Evolutionary conservation across 352 stramenopile species (phyloP).

Genomic region (Globisporangium orthogonon): DNA sequence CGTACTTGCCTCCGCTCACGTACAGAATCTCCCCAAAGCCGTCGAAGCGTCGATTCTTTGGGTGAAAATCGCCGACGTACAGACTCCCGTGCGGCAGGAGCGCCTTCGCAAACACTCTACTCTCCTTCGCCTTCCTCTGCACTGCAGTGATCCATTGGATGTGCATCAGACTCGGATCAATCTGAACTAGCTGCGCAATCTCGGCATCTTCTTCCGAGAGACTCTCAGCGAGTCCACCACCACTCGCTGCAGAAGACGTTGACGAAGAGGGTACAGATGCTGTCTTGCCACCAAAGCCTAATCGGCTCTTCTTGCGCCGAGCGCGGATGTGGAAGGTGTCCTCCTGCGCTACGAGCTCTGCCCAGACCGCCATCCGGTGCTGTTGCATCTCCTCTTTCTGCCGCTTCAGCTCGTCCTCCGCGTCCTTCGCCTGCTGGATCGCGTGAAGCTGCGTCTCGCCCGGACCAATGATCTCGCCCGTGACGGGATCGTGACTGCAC

Average conservation of each 20-base stretch:
- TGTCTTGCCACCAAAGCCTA: constrained; percentile 25
- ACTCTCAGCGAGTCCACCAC: background rate
- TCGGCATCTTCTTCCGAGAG: constrained; percentile 12
- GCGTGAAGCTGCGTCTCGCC: constrained; percentile 48
- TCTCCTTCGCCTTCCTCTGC: constrained; percentile 22
- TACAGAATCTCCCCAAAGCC: constrained; percentile 87
- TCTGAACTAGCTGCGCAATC: constrained; percentile 8
- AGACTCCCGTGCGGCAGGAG: constrained; percentile 57
- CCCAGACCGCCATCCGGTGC: constrained; percentile 63
- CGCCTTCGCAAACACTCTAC: constrained; percentile 52
- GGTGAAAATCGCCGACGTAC: constrained; percentile 69
- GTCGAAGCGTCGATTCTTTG: constrained; percentile 41
- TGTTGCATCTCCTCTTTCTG: constrained; percentile 57
- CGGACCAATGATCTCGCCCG: constrained; percentile 50
- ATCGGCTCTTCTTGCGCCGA: constrained; percentile 23
- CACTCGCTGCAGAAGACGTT: background rate
- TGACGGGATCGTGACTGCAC: constrained; percentile 49
- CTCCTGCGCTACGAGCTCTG: constrained; percentile 30
- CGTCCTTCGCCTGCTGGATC: constrained; percentile 34
- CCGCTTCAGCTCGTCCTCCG: constrained; percentile 29
- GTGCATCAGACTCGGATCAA: constrained; percentile 27
- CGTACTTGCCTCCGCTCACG: constrained; percentile 73
- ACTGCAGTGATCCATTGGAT: constrained; percentile 55
- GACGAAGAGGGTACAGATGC: background rate
- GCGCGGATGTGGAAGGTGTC: constrained; percentile 14